Percentiles rank a stretch among this genome's conserved stretches.
These are phyloP conservation scores for Trichosanthes cucumerina DNA, from an alignment of 306 rosid genomes.

Conservation along the genomic window DNA sequence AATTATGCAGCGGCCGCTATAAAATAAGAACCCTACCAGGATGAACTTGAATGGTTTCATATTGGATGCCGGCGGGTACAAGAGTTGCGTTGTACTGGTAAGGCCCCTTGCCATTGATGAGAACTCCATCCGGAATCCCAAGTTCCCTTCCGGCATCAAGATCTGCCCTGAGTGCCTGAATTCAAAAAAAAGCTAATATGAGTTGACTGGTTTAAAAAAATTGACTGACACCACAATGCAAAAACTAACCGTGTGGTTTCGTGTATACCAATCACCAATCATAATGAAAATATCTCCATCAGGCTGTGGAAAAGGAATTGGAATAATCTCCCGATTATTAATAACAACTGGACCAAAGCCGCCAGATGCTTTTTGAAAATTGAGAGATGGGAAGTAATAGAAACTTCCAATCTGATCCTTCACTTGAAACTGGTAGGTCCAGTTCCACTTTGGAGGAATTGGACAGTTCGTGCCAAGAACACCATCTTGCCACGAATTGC, in stretches of 20 bases:
- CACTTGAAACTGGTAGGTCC: slow-evolving; percentile 88
- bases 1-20: not conserved
- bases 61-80: slow-evolving; percentile 48
- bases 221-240: not conserved
- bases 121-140: slow-evolving; percentile 87
- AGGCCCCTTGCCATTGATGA: slow-evolving; percentile 93
- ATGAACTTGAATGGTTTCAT: slow-evolving; percentile 49
- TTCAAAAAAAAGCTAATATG: not conserved
- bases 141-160: slow-evolving; percentile 64
- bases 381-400: slow-evolving; percentile 73
- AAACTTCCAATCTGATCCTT: slow-evolving; percentile 97
- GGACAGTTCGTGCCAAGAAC: slow-evolving; percentile 88
- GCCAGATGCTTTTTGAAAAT: slow-evolving; percentile 79
- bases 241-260: slow-evolving; percentile 53
- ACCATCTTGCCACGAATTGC: slow-evolving; percentile 82
- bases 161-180: slow-evolving; percentile 46
- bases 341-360: slow-evolving; percentile 74
- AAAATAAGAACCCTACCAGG: slow-evolving; percentile 40
- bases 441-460: slow-evolving; percentile 74
- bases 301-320: slow-evolving; percentile 62
- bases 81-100: slow-evolving; percentile 66
- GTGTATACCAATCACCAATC: slow-evolving; percentile 79
- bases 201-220: not conserved
- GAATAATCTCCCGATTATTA: slow-evolving; percentile 42
- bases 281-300: slow-evolving; percentile 56